Evolutionary conservation across 306 rosid species (phyloP).

Genomic region (Begonia peltatifolia): DNA sequence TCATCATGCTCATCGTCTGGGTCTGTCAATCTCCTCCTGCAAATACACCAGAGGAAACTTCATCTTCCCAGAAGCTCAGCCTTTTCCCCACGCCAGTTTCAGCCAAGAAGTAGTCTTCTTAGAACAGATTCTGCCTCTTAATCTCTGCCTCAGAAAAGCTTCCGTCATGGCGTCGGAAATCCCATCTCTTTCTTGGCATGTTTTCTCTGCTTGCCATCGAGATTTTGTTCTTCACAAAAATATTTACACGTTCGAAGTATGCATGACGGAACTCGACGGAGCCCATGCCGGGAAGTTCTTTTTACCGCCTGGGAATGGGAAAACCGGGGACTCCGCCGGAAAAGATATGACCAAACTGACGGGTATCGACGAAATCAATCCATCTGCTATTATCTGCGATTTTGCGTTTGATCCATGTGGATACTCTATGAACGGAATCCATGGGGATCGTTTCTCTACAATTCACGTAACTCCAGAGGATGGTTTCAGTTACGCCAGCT

Average conservation of each 20-base stretch:
- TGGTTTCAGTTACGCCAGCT: conserved; percentile 92
- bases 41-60: conserved; percentile 81
- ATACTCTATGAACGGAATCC: conserved; percentile 82
- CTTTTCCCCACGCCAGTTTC: conserved; percentile 74
- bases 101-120: conserved; percentile 52
- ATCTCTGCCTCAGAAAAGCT: conserved; percentile 50
- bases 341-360: conserved; percentile 74
- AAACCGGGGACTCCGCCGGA: conserved; percentile 60
- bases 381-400: conserved; percentile 61
- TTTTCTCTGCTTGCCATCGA: conserved; percentile 43
- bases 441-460: conserved; percentile 79
- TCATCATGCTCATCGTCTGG: conserved; percentile 31
- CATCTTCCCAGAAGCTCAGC: conserved; percentile 75
- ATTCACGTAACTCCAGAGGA: conserved; percentile 94
- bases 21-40: conserved; percentile 36
- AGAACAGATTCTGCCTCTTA: conserved; percentile 38
- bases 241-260: conserved; percentile 62
- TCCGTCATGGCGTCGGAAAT: conserved; percentile 68
- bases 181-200: conserved; percentile 75
- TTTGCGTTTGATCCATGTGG: conserved; percentile 92
- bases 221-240: conserved; percentile 5
- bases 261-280: conserved; percentile 90
- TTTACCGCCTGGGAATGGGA: conserved; percentile 32
- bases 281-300: conserved; percentile 49
- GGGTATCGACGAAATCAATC: conserved; percentile 53